A percentile compares a stretch with the other conserved stretches of the same genome.
phyloP scores from a whole-genome alignment of 2,329 filamentous ascomycete genomes.

The Ophiostoma sp. region DNA sequence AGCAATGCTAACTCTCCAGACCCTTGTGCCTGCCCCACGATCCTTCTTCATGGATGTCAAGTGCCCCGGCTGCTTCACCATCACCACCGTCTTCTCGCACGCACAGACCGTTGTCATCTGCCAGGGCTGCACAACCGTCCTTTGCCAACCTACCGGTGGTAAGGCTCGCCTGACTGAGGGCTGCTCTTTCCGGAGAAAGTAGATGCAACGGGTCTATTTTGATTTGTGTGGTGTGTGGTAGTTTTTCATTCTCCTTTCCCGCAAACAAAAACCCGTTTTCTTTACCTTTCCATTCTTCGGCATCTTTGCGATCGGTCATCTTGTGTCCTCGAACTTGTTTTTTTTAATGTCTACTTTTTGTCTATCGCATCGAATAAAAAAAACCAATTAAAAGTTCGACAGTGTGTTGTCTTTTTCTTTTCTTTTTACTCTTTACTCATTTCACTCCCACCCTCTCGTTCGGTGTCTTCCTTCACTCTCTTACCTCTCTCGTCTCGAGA shows the following conservation, averaged over 20 bases:
- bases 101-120: slow-evolving; percentile 99
- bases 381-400: slow-evolving; percentile 14
- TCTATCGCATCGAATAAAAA: slow-evolving; percentile 18
- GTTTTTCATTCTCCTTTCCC: slow-evolving; percentile 11
- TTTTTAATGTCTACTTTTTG: slow-evolving; percentile 17
- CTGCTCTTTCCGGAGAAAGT: slow-evolving; percentile 99
- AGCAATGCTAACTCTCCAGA: slow-evolving; percentile 45
- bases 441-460: neutral
- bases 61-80: slow-evolving; percentile 99
- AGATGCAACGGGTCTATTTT: slow-evolving; percentile 43
- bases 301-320: slow-evolving; percentile 15
- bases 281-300: slow-evolving; percentile 7
- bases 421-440: slow-evolving; percentile 18
- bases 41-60: slow-evolving; percentile 99
- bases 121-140: slow-evolving; percentile 98
- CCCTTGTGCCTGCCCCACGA: slow-evolving; percentile 88
- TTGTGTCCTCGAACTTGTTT: slow-evolving; percentile 15
- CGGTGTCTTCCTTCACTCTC: neutral
- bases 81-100: slow-evolving; percentile 99
- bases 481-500: neutral
- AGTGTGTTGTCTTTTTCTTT: slow-evolving; percentile 22
- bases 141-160: slow-evolving; percentile 98
- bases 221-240: slow-evolving; percentile 12
- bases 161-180: slow-evolving; percentile 99
- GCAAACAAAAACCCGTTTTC: slow-evolving; percentile 11